phyloP scores from a whole-genome alignment of 169 alveolate genomes.

The Cryptosporidium viatorum region DNA sequence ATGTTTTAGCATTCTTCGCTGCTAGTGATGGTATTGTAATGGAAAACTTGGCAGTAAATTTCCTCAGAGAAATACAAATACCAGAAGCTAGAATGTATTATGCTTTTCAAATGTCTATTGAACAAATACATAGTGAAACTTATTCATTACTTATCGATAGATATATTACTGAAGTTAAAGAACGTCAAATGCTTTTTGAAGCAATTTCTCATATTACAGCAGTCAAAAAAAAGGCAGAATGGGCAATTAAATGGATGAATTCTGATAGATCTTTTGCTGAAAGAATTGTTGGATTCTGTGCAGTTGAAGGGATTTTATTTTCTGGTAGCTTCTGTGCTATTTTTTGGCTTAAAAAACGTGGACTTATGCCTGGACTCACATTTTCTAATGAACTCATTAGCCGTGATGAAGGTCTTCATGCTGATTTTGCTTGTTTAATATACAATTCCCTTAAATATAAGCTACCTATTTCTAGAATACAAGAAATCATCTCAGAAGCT shows the following conservation, averaged over 20 bases:
- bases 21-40: constrained; percentile 99
- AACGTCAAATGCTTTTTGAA: constrained; percentile 92
- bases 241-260: constrained; percentile 99
- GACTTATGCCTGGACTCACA: constrained; percentile 96
- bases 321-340: constrained; percentile 98
- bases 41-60: constrained; percentile 96
- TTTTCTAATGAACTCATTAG: constrained; percentile 96
- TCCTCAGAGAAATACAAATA: constrained; percentile 93
- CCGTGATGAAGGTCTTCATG: constrained; percentile 99
- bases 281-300: constrained; percentile 89
- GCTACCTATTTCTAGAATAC: constrained; percentile 91
- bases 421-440: constrained; percentile 97
- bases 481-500: constrained; percentile 94
- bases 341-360: constrained; percentile 98
- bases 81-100: constrained; percentile 98
- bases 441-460: constrained; percentile 91
- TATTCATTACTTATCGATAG: constrained; percentile 90
- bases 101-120: constrained; percentile 98
- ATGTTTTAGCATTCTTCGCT: constrained; percentile 97
- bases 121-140: constrained; percentile 98
- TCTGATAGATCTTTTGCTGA: constrained; percentile 93
- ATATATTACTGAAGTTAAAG: constrained; percentile 92
- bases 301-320: constrained; percentile 97
- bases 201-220: constrained; percentile 95
- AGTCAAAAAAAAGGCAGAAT: constrained; percentile 93